These are phyloP conservation scores for Rosa multiflora DNA, from an alignment of 306 rosid genomes.

Conservation along the genomic window DNA sequence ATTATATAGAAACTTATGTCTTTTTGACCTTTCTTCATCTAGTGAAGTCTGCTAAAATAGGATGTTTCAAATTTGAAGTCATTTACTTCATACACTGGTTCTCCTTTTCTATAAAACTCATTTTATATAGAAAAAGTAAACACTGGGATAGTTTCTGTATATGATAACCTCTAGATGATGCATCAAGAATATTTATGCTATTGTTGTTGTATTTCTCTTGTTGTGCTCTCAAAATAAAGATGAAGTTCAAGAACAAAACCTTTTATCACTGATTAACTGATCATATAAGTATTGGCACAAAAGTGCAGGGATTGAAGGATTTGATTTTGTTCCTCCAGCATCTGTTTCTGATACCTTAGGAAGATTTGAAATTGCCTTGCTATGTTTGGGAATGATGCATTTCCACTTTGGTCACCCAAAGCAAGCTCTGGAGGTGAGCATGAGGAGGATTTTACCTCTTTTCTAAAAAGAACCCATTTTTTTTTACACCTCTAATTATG, in stretches of 20 bases:
- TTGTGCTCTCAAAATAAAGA: not conserved
- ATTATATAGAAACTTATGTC: not conserved
- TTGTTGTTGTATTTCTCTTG: not conserved
- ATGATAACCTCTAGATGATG: not conserved
- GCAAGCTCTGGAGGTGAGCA: conserved; percentile 83
- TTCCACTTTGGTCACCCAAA: conserved; percentile 95
- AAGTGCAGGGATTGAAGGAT: conserved; percentile 99
- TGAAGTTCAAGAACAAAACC: not conserved
- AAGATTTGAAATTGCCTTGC: conserved; percentile 82
- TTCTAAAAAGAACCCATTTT: conserved; percentile 11
- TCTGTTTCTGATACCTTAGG: conserved; percentile 64
- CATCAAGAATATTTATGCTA: not conserved
- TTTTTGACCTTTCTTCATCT: not conserved
- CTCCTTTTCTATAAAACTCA: not conserved
- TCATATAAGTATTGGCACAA: conserved; percentile 48
- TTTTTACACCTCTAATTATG: conserved; percentile 3
- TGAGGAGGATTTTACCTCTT: conserved; percentile 16
- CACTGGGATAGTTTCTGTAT: not conserved
- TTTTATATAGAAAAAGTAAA: not conserved
- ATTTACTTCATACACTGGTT: not conserved
- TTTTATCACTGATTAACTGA: conserved; percentile 32
- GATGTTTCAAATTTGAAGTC: not conserved
- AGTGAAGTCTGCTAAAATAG: not conserved
- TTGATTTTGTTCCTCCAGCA: conserved; percentile 69
- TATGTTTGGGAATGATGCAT: conserved; percentile 95